Conservation (phyloP, 768 basidiomycete genomes). For the Amanita jacksonii region DNA sequence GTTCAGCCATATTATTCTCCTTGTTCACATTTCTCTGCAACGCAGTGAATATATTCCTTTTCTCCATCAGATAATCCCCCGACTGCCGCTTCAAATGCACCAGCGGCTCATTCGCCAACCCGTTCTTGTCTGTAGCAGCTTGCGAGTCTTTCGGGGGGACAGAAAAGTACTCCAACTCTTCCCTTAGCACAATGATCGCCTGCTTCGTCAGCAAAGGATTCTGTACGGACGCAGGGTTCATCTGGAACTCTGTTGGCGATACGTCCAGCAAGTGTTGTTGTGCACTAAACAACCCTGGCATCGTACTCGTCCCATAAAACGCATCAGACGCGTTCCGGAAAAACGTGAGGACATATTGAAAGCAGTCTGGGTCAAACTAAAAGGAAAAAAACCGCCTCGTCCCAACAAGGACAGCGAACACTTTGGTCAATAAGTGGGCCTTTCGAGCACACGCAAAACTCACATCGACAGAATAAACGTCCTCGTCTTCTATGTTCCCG, state of each 20-base stretch:
- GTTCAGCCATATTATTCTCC: constrained; percentile 98
- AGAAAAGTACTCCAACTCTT: constrained; percentile 97
- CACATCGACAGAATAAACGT: constrained; percentile 94
- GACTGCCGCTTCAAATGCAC: constrained; percentile 78
- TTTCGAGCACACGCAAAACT: constrained; percentile 26
- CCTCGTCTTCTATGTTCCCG: constrained; percentile 76
- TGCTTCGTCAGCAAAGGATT: constrained; percentile 94
- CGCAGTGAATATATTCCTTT: constrained; percentile 92
- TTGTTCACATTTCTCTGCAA: constrained; percentile 98
- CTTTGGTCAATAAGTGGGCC: too few species aligned
- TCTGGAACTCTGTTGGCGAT: constrained; percentile 44
- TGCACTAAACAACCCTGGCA: constrained; percentile 66
- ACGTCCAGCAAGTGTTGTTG: constrained; percentile 75
- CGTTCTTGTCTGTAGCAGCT: constrained; percentile 64
- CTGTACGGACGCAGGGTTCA: constrained; percentile 53
- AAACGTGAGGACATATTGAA: constrained; percentile 88
- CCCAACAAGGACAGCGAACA: too few species aligned
- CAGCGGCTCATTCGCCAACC: constrained; percentile 70
- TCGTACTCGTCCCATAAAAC: constrained; percentile 80
- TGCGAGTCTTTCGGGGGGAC: constrained; percentile 69
- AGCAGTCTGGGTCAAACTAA: constrained; percentile 96
- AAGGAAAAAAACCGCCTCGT: background rate
- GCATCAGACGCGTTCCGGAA: constrained; percentile 80
- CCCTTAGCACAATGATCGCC: constrained; percentile 95
- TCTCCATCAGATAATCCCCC: constrained; percentile 81